Percentiles rank a stretch among this genome's conserved stretches.
Evolutionary conservation across 306 rosid species (phyloP).

Genomic region (Cucurbita maxima): DNA sequence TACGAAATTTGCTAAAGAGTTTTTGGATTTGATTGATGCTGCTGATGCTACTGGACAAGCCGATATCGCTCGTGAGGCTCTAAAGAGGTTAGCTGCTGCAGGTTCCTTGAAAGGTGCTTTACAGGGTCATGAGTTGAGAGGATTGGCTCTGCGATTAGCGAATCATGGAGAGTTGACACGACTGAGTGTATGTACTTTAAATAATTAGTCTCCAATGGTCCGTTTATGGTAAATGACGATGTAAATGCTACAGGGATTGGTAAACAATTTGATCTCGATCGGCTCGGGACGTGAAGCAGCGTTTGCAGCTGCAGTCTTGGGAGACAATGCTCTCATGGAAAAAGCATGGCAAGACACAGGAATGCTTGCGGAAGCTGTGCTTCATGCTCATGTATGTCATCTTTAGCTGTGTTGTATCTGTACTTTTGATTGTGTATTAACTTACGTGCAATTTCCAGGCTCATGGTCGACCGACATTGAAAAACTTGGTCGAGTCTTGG

Average conservation of each 20-base stretch:
- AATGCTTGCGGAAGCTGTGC: constrained; percentile 97
- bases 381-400: constrained; percentile 75
- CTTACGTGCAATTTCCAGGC: constrained; percentile 38
- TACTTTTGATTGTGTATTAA: neutral
- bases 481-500: constrained; percentile 83
- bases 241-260: constrained; percentile 56
- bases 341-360: constrained; percentile 99
- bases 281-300: constrained; percentile 98
- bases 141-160: constrained; percentile 82
- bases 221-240: neutral
- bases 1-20: constrained; percentile 84
- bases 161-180: constrained; percentile 95
- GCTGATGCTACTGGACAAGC: constrained; percentile 99
- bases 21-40: constrained; percentile 93
- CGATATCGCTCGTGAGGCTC: constrained; percentile 97
- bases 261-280: constrained; percentile 64
- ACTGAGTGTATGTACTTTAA: constrained; percentile 50
- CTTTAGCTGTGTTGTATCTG: constrained; percentile 6
- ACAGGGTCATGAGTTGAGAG: constrained; percentile 83
- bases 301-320: constrained; percentile 88
- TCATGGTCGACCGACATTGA: constrained; percentile 92
- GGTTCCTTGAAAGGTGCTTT: constrained; percentile 91
- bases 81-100: constrained; percentile 88
- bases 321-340: constrained; percentile 95
- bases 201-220: neutral